Base-by-base conservation (phyloP, 164 flowering plant genomes). In the Euptelea pleiosperma region DNA sequence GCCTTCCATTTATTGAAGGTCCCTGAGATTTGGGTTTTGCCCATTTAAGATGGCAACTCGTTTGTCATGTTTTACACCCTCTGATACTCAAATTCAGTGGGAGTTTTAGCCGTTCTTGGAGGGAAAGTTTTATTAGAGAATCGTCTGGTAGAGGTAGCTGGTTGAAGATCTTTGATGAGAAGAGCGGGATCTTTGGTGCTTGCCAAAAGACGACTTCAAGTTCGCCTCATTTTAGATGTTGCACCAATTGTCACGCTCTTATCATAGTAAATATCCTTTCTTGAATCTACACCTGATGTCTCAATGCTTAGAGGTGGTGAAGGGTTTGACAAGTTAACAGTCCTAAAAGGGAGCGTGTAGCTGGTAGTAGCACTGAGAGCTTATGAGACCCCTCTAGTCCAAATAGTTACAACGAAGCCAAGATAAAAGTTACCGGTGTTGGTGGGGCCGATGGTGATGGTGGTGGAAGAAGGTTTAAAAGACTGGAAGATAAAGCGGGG, bases 371-470 rank as follows among this genome's bases (percentile, higher is more conserved):
- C 44, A 64, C 85, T 5, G 93, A 87, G 63, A 85, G 70, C 69
- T 65, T 77, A 30, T 52, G 56, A 24, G 90, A 79, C 16, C 44
- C 67, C 3, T 42, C 79, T 12, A 53, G 43, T 65, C 58, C 76
- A 15, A 83, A 68, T 64, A 83, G 76, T 61, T 74, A 70, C 34
- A 83, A 71, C 69, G 94, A 77, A 55, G 97, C 98, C 10, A 93
- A 76, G 79, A 93, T 93, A 61, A 93, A 93, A 75, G 98, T 93
- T 52, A 76, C 89, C 73, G 98, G 98, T 43, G 89, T 93, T 19
- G 98, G 98, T 56, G 98, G 98, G 57, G 98, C n/a, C n/a, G n/a
- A n/a, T n/a, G n/a, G n/a, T n/a, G n/a, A n/a, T n/a, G n/a, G n/a
- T n/a, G n/a, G n/a, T n/a, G n/a, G n/a, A n/a, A n/a, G n/a, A n/a